Percentiles rank a stretch among this genome's conserved stretches.
phyloP scores from a whole-genome alignment of 139 green algal species.

The Haematococcus lacustris region DNA sequence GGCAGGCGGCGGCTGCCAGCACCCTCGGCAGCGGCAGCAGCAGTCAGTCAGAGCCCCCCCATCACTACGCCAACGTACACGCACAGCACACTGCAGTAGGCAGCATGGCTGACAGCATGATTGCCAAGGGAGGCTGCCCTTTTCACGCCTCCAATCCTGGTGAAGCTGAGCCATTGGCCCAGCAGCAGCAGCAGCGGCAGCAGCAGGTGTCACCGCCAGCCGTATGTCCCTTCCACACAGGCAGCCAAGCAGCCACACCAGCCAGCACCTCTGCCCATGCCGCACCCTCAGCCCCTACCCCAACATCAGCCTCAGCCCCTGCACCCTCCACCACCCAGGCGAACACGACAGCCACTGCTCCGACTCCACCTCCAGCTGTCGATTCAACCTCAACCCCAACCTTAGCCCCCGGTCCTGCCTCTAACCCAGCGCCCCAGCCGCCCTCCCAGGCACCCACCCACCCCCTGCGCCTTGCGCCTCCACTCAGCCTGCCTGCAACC shows the following conservation, averaged over 20 bases:
- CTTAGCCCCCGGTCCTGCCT: too few species aligned
- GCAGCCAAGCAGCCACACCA: too few species aligned
- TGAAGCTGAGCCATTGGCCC: neutral
- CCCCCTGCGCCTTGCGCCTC: neutral
- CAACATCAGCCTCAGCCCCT: too few species aligned
- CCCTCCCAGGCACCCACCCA: neutral
- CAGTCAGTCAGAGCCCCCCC: neutral
- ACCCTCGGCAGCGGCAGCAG: neutral
- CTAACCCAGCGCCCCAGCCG: too few species aligned
- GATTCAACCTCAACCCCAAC: neutral
- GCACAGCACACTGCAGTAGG: neutral
- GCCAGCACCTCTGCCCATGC: too few species aligned
- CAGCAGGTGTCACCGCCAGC: too few species aligned
- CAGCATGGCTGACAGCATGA: neutral
- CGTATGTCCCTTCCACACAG: too few species aligned
- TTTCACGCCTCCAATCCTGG: neutral
- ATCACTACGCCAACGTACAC: neutral
- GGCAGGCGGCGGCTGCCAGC: neutral
- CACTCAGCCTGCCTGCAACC: neutral
- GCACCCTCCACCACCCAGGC: too few species aligned
- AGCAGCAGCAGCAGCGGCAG: too few species aligned
- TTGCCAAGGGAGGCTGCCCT: too few species aligned
- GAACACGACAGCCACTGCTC: too few species aligned
- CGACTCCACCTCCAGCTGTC: neutral
- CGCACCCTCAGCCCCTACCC: too few species aligned